Percentiles rank a stretch among this genome's conserved stretches.
Conservation (phyloP, 495 filamentous ascomycete species). For the Glutinoglossum americanum region DNA sequence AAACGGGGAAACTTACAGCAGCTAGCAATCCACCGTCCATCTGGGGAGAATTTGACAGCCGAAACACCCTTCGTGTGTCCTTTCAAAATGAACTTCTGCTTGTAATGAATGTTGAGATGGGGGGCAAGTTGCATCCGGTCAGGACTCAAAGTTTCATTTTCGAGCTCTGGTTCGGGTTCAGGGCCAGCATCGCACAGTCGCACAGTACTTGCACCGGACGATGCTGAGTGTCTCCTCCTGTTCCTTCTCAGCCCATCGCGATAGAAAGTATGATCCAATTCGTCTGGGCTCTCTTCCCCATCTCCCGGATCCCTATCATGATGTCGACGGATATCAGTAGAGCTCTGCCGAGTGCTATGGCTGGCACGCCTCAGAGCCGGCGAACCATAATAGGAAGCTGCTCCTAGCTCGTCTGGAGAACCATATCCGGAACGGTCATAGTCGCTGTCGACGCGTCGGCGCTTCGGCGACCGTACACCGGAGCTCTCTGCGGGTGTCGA, state of each 20-base stretch:
- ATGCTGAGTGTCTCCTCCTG: neutral
- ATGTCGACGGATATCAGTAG: neutral
- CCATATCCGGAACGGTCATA: neutral
- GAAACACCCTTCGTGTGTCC: conserved; percentile 65
- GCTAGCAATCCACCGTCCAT: conserved; percentile 75
- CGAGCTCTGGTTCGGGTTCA: neutral
- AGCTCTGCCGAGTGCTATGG: neutral
- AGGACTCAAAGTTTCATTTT: neutral
- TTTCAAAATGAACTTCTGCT: conserved; percentile 37
- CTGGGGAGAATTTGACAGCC: conserved; percentile 76
- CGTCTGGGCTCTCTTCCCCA: conserved; percentile 8
- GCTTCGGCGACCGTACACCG: neutral
- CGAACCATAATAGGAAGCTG: neutral
- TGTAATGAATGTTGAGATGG: conserved; percentile 28
- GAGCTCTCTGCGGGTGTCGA: neutral
- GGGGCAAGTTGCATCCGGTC: neutral
- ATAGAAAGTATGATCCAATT: conserved; percentile 12
- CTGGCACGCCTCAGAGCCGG: neutral
- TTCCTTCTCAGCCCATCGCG: conserved; percentile 4
- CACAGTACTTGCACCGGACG: neutral
- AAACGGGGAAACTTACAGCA: conserved; percentile 31
- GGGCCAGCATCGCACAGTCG: neutral
- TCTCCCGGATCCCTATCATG: conserved; percentile 2
- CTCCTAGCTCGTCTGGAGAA: conserved; percentile 2
- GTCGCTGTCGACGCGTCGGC: conserved; percentile 8